Evolutionary conservation across 2,329 filamentous ascomycete genomes (phyloP).

Genomic region (Diaporthe australafricana): DNA sequence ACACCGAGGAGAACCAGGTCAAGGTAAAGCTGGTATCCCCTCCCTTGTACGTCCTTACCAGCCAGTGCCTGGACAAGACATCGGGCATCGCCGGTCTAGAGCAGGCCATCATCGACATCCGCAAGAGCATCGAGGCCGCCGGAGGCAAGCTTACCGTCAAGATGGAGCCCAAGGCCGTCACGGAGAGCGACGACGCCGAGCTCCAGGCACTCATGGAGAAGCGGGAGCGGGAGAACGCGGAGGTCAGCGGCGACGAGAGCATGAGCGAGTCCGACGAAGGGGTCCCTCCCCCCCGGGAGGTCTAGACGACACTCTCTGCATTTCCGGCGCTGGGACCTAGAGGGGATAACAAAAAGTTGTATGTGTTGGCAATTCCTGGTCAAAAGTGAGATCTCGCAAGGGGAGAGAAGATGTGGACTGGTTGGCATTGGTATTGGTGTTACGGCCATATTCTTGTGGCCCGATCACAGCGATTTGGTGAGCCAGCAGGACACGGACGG

Average conservation of each 20-base stretch:
- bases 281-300: conserved; percentile 58
- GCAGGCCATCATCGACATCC: conserved; percentile 89
- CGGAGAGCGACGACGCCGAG: conserved; percentile 97
- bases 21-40: conserved; percentile 99
- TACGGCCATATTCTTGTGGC: neutral
- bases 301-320: conserved; percentile 32
- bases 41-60: conserved; percentile 95
- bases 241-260: conserved; percentile 98
- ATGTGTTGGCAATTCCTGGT: neutral
- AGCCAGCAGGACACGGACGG: neutral
- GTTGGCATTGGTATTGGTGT: neutral
- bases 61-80: conserved; percentile 93
- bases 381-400: neutral
- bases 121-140: conserved; percentile 79
- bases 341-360: conserved; percentile 28
- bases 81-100: conserved; percentile 86
- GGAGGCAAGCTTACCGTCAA: conserved; percentile 88
- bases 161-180: conserved; percentile 99
- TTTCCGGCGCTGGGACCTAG: conserved; percentile 35
- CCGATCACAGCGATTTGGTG: neutral
- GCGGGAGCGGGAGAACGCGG: conserved; percentile 95
- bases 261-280: conserved; percentile 95
- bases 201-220: conserved; percentile 99
- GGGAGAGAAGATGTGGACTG: neutral
- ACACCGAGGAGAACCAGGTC: conserved; percentile 92